A percentile compares a stretch with the other conserved stretches of the same genome.
Evolutionary conservation across 805 yeast genomes (phyloP).

Genomic region (Saccharomycopsis sp.): DNA sequence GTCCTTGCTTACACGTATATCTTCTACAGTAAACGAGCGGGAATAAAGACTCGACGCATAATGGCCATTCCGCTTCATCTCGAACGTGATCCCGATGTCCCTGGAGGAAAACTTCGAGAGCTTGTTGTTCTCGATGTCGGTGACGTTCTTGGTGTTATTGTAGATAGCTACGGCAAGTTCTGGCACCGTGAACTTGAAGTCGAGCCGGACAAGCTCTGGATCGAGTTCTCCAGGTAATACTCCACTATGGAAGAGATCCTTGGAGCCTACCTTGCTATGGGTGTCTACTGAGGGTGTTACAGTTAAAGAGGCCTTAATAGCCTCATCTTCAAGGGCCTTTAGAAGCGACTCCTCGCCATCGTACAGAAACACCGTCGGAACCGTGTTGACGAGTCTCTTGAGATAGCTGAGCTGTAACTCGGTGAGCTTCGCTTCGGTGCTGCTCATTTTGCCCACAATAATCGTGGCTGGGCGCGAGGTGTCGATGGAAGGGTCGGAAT

Average conservation of each 20-base stretch:
- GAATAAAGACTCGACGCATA: conserved; percentile 56
- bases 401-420: conserved; percentile 65
- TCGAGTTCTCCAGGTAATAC: neutral
- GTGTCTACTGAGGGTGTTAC: conserved; percentile 29
- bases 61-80: conserved; percentile 47
- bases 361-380: conserved; percentile 48
- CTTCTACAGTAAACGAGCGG: conserved; percentile 71
- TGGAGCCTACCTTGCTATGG: conserved; percentile 22
- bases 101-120: conserved; percentile 57
- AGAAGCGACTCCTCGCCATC: conserved; percentile 36
- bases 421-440: conserved; percentile 57
- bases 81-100: conserved; percentile 45
- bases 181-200: conserved; percentile 54
- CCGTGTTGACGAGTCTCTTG: conserved; percentile 45
- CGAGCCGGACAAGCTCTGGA: conserved; percentile 31
- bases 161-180: conserved; percentile 54
- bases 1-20: conserved; percentile 52
- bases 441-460: conserved; percentile 53
- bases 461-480: conserved; percentile 40
- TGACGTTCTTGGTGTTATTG: conserved; percentile 39
- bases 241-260: conserved; percentile 21
- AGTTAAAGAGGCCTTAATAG: conserved; percentile 53
- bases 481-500: conserved; percentile 24
- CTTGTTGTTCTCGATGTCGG: conserved; percentile 32
- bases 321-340: conserved; percentile 56